Evolutionary conservation across 2,329 filamentous ascomycete genomes (phyloP), one percentile per base, ranked within the genome.

Genomic region (Epichloe festucae): DNA sequence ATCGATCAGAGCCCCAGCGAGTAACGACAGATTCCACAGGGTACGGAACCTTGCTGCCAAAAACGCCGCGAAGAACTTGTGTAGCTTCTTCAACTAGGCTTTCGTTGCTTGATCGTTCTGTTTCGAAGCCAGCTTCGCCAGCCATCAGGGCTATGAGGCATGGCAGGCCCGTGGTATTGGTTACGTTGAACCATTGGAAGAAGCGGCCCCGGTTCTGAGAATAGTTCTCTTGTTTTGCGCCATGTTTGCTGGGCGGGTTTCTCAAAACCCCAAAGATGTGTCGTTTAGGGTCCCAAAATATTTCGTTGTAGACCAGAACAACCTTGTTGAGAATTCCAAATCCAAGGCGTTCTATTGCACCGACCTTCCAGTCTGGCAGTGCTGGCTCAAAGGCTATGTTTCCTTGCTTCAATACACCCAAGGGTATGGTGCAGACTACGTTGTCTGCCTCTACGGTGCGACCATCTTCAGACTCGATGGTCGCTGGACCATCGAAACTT

Each of bases 121-220:
- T 89, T 56, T 95, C 86, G 59, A 89, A 87, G 15, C 90, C 93
- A 19, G 94, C 88, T 59, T 96, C 88, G 21, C 93, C 93, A 48
- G 91, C 91, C 91, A 98, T 96, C 31, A 98, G 76, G 8, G 89
- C 93, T 54, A 97, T 82, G 23, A 96, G 75, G 49, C 89, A 89
- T 1, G 87, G 93, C 38, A 95, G 73, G 1, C 94, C 94, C 45
- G 87, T 89, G 3, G 88, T 95, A 59, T 89, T 87, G 54, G 89
- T 85, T 51, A 89, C 89, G 61, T 98, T 97, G 79, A 95, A 97
- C 79, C 95, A 97, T 59, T 98, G 81, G 62, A 97, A 98, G 69
- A 95, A 95, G 23, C 90, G 84, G n/a, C 91, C 91, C 50, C 91
- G 81, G 55, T 82, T 83, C 3, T 77, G 73, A 5, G 82, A 74